These are phyloP conservation scores for Solanum paucissectum DNA, from an alignment of 257 asterid genomes.

Conservation along the genomic window DNA sequence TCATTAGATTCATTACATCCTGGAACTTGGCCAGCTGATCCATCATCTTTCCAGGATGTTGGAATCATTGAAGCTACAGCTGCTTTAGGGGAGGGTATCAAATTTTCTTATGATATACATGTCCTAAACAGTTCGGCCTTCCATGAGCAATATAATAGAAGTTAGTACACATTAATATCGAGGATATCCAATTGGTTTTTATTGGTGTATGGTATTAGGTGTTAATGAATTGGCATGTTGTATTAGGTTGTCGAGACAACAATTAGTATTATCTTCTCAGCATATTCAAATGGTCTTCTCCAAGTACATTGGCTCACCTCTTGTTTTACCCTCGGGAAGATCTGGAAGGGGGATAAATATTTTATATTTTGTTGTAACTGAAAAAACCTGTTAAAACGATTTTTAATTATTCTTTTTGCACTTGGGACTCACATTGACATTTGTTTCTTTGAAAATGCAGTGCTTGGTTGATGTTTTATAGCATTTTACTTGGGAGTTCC, in stretches of 20 bases:
- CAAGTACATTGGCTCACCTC: neutral
- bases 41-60: neutral
- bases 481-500: neutral
- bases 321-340: neutral
- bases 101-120: neutral
- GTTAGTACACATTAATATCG: neutral
- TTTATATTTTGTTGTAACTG: neutral
- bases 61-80: neutral
- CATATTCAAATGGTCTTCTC: neutral
- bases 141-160: neutral
- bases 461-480: neutral
- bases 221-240: neutral
- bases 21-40: neutral
- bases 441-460: neutral
- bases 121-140: neutral
- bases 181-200: neutral
- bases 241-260: neutral
- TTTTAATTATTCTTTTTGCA: neutral
- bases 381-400: neutral
- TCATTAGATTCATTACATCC: neutral
- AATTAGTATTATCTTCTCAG: neutral
- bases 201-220: neutral
- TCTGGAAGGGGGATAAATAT: neutral
- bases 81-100: neutral
- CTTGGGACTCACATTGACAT: neutral